phyloP scores from a whole-genome alignment of 2,329 filamentous ascomycete genomes.

The Aspergillus glaucus region DNA sequence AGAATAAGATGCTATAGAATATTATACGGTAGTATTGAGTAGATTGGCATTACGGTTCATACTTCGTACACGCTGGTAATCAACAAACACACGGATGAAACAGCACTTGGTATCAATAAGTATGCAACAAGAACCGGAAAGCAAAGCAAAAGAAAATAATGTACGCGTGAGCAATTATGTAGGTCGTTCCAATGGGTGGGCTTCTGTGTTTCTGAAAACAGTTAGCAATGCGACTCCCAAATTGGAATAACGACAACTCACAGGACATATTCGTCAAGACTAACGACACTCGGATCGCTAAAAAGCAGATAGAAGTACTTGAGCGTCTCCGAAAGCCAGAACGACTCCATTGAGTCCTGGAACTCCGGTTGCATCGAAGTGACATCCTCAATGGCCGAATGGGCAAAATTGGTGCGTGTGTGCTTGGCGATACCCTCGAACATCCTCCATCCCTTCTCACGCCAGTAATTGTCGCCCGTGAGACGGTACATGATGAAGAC shows the following conservation, averaged over 20 bases:
- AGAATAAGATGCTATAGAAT: too few relatives aligned
- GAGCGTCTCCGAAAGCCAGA: constrained; percentile 56
- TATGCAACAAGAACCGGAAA: not conserved
- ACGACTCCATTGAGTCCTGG: constrained; percentile 65
- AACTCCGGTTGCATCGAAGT: constrained; percentile 42
- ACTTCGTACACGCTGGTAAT: too few relatives aligned
- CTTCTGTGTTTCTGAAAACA: constrained; percentile 16
- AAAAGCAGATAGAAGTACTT: constrained; percentile 46
- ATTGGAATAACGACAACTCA: constrained; percentile 21
- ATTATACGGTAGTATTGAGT: not conserved
- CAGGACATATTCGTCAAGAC: constrained; percentile 43
- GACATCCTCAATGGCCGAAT: constrained; percentile 62
- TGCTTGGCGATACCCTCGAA: constrained; percentile 57
- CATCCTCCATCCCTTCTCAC: constrained; percentile 68
- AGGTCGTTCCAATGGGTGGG: constrained; percentile 22
- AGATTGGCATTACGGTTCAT: too few relatives aligned
- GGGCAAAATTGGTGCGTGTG: constrained; percentile 57
- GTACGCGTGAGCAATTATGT: constrained; percentile 3
- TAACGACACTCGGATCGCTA: constrained; percentile 38
- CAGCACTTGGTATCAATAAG: not conserved
- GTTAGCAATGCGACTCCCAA: not conserved
- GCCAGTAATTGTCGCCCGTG: constrained; percentile 60
- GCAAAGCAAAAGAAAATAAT: not conserved
- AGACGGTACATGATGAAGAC: constrained; percentile 72
- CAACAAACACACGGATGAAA: too few relatives aligned